Conservation (phyloP, 2,329 filamentous ascomycete genomes). For the Xylaria sp. region DNA sequence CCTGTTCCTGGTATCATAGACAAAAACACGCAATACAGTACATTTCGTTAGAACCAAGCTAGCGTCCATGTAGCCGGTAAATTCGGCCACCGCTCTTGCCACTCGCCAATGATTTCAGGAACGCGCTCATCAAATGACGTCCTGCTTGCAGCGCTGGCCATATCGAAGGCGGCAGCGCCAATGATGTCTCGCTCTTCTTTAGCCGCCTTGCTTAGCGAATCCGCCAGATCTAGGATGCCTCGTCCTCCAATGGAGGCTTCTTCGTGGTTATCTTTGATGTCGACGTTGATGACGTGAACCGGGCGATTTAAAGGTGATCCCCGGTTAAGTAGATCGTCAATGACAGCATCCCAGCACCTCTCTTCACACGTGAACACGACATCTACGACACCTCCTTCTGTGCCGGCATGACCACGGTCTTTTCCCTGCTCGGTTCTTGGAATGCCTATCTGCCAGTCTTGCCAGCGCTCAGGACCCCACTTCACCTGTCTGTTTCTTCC, state of each 20-base stretch:
- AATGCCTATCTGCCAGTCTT: slow-evolving; percentile 92
- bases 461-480: slow-evolving; percentile 95
- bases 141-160: slow-evolving; percentile 73
- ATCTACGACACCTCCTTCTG: slow-evolving; percentile 90
- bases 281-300: slow-evolving; percentile 97
- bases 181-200: slow-evolving; percentile 76
- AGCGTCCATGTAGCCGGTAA: slow-evolving; percentile 93
- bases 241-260: slow-evolving; percentile 91
- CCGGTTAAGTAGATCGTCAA: slow-evolving; percentile 89
- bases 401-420: slow-evolving; percentile 81
- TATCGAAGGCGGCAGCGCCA: slow-evolving; percentile 74
- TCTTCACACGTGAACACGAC: slow-evolving; percentile 98
- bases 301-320: slow-evolving; percentile 89
- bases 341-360: slow-evolving; percentile 96
- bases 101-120: slow-evolving; percentile 88
- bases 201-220: slow-evolving; percentile 84
- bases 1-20: slow-evolving; percentile 47
- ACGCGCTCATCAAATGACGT: slow-evolving; percentile 91
- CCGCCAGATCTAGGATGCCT: slow-evolving; percentile 91
- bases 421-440: slow-evolving; percentile 80
- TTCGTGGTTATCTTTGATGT: slow-evolving; percentile 98
- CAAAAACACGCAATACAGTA: slow-evolving; percentile 33
- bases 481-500: slow-evolving; percentile 92
- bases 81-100: slow-evolving; percentile 95
- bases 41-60: slow-evolving; percentile 81